Conservation (phyloP, 2,329 filamentous ascomycete genomes). For the Metarhizium guizhouense region DNA sequence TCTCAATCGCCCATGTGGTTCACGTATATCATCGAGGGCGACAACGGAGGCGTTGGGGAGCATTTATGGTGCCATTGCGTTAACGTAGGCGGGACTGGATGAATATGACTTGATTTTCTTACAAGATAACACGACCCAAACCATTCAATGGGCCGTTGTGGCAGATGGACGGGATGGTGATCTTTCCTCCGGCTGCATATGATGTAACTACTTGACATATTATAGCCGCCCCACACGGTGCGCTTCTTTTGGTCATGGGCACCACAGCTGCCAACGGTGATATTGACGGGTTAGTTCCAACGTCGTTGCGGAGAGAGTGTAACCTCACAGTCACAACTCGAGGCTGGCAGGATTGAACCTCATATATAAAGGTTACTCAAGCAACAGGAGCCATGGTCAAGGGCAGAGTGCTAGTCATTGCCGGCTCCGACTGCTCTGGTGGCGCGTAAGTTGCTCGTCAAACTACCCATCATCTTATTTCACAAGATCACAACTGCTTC, state of each 20-base stretch:
- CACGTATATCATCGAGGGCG: background rate
- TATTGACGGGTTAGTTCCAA: background rate
- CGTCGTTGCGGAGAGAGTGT: background rate
- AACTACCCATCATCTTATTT: too few relatives aligned
- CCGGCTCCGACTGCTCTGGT: slow-evolving; percentile 84
- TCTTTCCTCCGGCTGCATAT: too few relatives aligned
- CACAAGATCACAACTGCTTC: background rate
- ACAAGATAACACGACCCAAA: too few relatives aligned
- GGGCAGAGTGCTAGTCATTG: slow-evolving; percentile 65
- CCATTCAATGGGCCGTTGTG: too few relatives aligned
- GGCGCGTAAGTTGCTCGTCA: slow-evolving; percentile 54
- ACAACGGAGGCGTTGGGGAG: background rate
- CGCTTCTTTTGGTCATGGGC: background rate
- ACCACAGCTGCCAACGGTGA: too few relatives aligned
- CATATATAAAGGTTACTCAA: background rate
- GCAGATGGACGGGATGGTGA: too few relatives aligned
- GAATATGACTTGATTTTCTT: background rate
- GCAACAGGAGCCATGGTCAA: slow-evolving; percentile 22
- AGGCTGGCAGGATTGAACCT: background rate
- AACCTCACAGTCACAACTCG: background rate
- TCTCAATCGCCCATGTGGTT: background rate
- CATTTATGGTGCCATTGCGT: background rate
- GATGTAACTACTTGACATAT: too few relatives aligned
- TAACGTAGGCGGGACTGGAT: background rate
- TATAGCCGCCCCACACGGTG: background rate